phyloP scores from a whole-genome alignment of 208 protist species.

The Trypanosoma scelopori region DNA sequence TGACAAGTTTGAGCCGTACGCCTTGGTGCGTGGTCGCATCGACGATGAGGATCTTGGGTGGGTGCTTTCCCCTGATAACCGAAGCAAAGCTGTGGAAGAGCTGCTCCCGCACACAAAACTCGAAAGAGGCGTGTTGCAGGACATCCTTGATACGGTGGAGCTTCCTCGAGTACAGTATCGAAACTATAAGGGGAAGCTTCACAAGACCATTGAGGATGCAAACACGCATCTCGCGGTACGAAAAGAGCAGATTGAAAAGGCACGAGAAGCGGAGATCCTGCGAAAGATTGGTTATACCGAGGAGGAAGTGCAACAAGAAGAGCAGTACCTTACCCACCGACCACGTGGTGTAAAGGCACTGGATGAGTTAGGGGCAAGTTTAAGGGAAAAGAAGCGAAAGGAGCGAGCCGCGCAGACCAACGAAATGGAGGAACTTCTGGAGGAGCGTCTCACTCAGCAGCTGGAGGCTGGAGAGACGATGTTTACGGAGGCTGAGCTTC shows the following conservation, averaged over 20 bases:
- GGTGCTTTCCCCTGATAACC: conserved; percentile 63
- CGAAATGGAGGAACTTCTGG: conserved; percentile 79
- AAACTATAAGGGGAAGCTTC: conserved; percentile 88
- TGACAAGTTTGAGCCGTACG: conserved; percentile 85
- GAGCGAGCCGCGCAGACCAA: conserved; percentile 37
- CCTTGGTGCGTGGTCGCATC: conserved; percentile 75
- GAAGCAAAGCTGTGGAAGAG: conserved; percentile 59
- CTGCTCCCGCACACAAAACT: conserved; percentile 69
- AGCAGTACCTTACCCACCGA: conserved; percentile 81
- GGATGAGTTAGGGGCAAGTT: conserved; percentile 75
- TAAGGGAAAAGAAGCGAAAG: conserved; percentile 55
- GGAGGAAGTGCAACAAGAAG: conserved; percentile 69
- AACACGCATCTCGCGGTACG: conserved; percentile 72
- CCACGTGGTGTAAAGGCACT: conserved; percentile 68
- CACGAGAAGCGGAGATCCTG: conserved; percentile 73
- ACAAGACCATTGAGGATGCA: conserved; percentile 81
- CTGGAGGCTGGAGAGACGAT: conserved; percentile 60
- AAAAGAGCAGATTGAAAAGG: conserved; percentile 75
- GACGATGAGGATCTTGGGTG: conserved; percentile 85
- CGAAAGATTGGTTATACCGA: conserved; percentile 77
- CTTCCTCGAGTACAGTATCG: conserved; percentile 77
- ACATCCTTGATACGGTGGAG: conserved; percentile 84
- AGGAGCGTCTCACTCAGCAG: conserved; percentile 73
- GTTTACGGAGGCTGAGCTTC: conserved; percentile 50
- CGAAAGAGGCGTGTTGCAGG: conserved; percentile 66